Conservation (phyloP, 495 filamentous ascomycete species). For the Cairneyella variabilis region DNA sequence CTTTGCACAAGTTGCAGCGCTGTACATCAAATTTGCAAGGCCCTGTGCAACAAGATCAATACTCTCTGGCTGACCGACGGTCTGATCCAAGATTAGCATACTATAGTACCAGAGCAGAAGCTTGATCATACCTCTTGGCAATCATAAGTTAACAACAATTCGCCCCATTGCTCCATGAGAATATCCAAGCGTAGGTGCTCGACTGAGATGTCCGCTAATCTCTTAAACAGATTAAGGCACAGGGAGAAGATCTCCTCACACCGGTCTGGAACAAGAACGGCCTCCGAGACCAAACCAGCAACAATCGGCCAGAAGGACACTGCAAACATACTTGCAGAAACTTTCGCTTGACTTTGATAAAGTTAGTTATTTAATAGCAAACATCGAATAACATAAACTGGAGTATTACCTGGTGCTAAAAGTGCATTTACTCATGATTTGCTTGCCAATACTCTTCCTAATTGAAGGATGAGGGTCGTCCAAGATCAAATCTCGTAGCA, state of each 20-base stretch:
- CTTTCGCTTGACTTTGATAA: constrained; percentile 18
- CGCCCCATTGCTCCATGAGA: constrained; percentile 49
- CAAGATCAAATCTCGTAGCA: constrained; percentile 39
- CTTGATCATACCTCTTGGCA: constrained; percentile 21
- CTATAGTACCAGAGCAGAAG: not conserved
- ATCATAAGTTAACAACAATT: constrained; percentile 48
- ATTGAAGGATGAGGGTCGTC: constrained; percentile 35
- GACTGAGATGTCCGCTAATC: constrained; percentile 47
- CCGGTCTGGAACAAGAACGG: constrained; percentile 29
- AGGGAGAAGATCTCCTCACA: constrained; percentile 43
- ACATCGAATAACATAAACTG: not conserved
- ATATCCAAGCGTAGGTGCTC: constrained; percentile 45
- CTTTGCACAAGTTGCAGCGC: constrained; percentile 46
- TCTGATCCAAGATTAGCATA: constrained; percentile 25
- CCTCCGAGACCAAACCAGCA: constrained; percentile 36
- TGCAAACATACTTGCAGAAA: constrained; percentile 33
- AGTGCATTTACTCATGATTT: constrained; percentile 30
- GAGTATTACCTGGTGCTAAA: constrained; percentile 20
- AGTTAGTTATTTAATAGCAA: not conserved
- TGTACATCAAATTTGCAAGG: constrained; percentile 41
- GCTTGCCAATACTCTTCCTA: constrained; percentile 35
- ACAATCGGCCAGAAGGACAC: constrained; percentile 47
- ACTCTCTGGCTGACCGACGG: constrained; percentile 45
- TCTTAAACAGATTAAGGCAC: constrained; percentile 48
- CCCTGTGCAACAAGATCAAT: constrained; percentile 44